These are phyloP conservation scores for Didymella glomerata DNA, from an alignment of 2,329 filamentous ascomycete species.

Conservation along the genomic window DNA sequence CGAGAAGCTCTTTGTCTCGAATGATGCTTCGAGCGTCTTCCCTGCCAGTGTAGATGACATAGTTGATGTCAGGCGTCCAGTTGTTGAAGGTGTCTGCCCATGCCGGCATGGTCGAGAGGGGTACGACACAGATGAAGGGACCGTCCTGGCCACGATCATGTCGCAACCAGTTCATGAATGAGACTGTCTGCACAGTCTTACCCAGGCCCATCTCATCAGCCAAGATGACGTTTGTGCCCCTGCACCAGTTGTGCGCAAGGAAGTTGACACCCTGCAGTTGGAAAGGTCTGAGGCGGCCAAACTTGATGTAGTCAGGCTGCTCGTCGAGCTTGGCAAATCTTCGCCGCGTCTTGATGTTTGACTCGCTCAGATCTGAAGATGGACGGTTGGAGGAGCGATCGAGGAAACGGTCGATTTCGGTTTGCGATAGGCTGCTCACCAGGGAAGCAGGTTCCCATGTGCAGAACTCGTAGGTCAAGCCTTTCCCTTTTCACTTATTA, in stretches of 20 bases:
- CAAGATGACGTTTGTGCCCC: slow-evolving; percentile 92
- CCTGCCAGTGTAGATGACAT: slow-evolving; percentile 94
- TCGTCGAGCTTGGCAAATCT: slow-evolving; percentile 67
- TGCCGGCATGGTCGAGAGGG: slow-evolving; percentile 93
- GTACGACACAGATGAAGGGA: slow-evolving; percentile 96
- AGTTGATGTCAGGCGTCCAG: slow-evolving; percentile 96
- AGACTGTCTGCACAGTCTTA: slow-evolving; percentile 96
- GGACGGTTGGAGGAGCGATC: slow-evolving; percentile 84
- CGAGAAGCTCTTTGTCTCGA: slow-evolving; percentile 85
- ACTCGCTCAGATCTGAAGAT: slow-evolving; percentile 79
- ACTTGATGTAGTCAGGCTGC: slow-evolving; percentile 85
- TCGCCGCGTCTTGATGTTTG: slow-evolving; percentile 74
- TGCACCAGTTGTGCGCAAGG: slow-evolving; percentile 93
- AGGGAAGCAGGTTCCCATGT: slow-evolving; percentile 88
- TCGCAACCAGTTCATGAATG: slow-evolving; percentile 96
- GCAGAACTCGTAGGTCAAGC: slow-evolving; percentile 88
- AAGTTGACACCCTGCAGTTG: slow-evolving; percentile 96
- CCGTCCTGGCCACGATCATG: slow-evolving; percentile 90
- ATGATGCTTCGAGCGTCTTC: slow-evolving; percentile 87
- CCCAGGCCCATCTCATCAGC: slow-evolving; percentile 99
- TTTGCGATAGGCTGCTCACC: slow-evolving; percentile 80
- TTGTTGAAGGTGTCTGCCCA: slow-evolving; percentile 98
- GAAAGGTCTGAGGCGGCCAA: slow-evolving; percentile 87
- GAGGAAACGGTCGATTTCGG: slow-evolving; percentile 89
- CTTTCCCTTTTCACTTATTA: slow-evolving; percentile 67